These are phyloP conservation scores for Globisporangium abappressorium DNA, from an alignment of 352 stramenopile genomes.

Conservation along the genomic window DNA sequence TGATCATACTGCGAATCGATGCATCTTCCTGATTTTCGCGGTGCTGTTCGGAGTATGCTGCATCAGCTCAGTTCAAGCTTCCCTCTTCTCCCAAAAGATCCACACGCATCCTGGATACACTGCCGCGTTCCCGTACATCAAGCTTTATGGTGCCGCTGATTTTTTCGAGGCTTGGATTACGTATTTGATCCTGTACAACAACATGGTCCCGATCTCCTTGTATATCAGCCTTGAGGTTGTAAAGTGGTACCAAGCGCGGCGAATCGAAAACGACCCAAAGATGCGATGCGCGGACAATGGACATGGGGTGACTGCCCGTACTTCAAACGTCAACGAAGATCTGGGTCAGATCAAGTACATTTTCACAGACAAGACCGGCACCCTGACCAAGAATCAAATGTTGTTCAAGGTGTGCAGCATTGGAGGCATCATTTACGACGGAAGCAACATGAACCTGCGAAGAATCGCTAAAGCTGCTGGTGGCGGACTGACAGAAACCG, in stretches of 20 bases:
- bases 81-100: conserved; percentile 39
- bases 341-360: conserved; percentile 98
- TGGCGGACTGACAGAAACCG: conserved; percentile 17
- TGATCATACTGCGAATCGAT: conserved; percentile 74
- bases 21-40: conserved; percentile 82
- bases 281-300: conserved; percentile 54
- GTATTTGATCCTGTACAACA: conserved; percentile 87
- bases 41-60: conserved; percentile 70
- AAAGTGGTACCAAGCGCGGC: conserved; percentile 93
- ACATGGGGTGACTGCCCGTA: conserved; percentile 81
- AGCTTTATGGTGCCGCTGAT: conserved; percentile 28
- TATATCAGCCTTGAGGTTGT: conserved; percentile 97
- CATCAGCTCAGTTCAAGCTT: conserved; percentile 63
- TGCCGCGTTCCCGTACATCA: conserved; percentile 29
- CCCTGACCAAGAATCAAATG: conserved; percentile 99
- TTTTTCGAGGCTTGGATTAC: conserved; percentile 73
- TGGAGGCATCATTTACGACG: conserved; percentile 88
- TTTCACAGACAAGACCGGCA: conserved; percentile 99
- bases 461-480: conserved; percentile 29
- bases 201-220: conserved; percentile 95
- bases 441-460: conserved; percentile 53
- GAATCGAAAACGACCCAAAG: conserved; percentile 87
- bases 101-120: conserved; percentile 22
- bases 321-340: conserved; percentile 94
- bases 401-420: conserved; percentile 94